Evolutionary conservation across 371 early-diverging fungal genomes (phyloP), one percentile per base, ranked within the genome.

Genomic region (Mortierella sp.): DNA sequence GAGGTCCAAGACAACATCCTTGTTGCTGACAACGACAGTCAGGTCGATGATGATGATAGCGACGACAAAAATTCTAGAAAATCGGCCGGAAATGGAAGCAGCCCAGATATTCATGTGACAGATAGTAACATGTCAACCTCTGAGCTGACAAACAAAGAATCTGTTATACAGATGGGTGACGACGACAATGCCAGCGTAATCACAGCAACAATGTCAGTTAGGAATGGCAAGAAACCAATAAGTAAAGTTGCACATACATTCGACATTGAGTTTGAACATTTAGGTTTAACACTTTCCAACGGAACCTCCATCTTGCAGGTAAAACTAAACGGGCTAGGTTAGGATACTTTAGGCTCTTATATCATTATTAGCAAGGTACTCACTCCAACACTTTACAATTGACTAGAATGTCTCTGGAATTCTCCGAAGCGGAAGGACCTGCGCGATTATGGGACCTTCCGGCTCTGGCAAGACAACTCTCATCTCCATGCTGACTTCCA

Each of bases 371-470:
- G 6, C 47, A 53, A 28, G 28, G 23, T 28, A 58, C 28, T 57
- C 54, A 28, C 35, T 29, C 23, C 13, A 47, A 43, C 22, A 17
- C 43, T 63, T 3, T 58, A 56, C 15, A 51, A 47, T 13, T 9
- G 15, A n/a, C 10, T 64, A 77, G 74, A 86, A 83, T 34, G 86
- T 90, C 0, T 83, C 85, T 15, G 90, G 90, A 3, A 63, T 75
- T 23, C 78, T 91, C 31, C 47, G 71, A n/a, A 64, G 87, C 3
- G 90, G 89, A 0, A 81, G 89, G 43, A 84, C 88, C 35, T 87
- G 88, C 23, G 84, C 82, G 9, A 92, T 96, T 66, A 90, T 96
- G 90, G 96, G 95, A 0, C 90, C 93, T 4, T 91, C 89, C 1
- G 91, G 90, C 15, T 88, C 89, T 4, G 93, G 92, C 0, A 90